Evolutionary conservation across 1,284 basidiomycete species (phyloP), one percentile per base, ranked within the genome.

Genomic region (Thelephora terrestris): DNA sequence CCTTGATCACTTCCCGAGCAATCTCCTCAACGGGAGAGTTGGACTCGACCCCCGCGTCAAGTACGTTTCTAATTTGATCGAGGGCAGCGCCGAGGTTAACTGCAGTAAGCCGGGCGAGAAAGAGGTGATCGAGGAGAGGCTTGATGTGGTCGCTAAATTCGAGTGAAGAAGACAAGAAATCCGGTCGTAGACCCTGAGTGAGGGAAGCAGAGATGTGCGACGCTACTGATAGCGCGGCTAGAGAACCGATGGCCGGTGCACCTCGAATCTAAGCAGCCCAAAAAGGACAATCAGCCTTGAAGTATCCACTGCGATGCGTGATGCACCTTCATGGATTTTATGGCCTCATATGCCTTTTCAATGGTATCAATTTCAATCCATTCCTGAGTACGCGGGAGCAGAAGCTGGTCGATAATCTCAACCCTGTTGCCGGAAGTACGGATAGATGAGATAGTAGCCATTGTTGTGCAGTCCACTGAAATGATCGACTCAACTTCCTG

Each of bases 201-300:
- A 83, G 58, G 4, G 73, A 73, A 7, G 65, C 62, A 1, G 71
- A 65, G 39, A 87, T 69, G 55, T 85, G 69, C 7, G 78, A 75
- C 1, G 86, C 78, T 46, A 96, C 68, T 0, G 85, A 76, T 7
- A 96, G 76, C 0, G 91, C 79, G 5, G 91, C 91, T 12, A 95
- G 78, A 1, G 91, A 91, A 0, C 85, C 92, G 47, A 96, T 94
- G n/a, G 92, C 92, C 0, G 92, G 92, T 7, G 92, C 92, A 6
- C 92, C 92, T 46, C 92, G 79, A 57, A 92, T 92, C 81, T 89
- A 53, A 2, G 18, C 18, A 2, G 29, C n/a, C 40, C 27, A 16
- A 34, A 17, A 24, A 10, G 18, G 14, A 48, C n/a, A n/a, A n/a
- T n/a, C n/a, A 47, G 43, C n/a, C 35, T 2, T 29, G 2, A 20